Evolutionary conservation across 192 early-diverging fungal genomes (phyloP), one percentile per base, ranked within the genome.

Genomic region (Helicostylum pulchrum): DNA sequence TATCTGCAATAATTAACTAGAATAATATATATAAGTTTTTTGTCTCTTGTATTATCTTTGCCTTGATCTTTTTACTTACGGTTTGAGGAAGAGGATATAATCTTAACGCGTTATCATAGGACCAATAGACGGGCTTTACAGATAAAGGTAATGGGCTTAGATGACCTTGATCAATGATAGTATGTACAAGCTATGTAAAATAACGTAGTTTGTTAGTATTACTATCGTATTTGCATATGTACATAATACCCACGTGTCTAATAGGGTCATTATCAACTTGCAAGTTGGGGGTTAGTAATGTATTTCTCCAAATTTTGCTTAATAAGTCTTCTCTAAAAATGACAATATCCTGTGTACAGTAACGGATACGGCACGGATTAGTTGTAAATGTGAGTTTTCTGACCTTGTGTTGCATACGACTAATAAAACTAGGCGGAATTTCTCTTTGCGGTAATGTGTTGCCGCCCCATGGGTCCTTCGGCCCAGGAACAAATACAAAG

Each of bases 401-500:
- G 6, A 93, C 65, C 0, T 88, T 85, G 3, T 72, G 68, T 4
- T 75, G 62, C 32, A 95, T 53, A 15, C 85, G 76, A 14, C 74
- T 69, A 0, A 89, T 89, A 60, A 92, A 90, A 55, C 78, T 81
- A 39, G 85, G 79, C 11, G 93, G 88, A 19, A 96, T 88, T 14
- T 84, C 77, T 8, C 87, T 84, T 48, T 87, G 81, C 0, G 95
- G 94, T 47, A 94, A 63, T 0, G 86, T 83, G 31, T 87, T 84
- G 2, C 78, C 78, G 1, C 76, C 80, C 87, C 88, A 91, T 10
- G 93, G 94, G 61, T 98, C 95, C 66, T 87, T 84, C 14, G 83
- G 77, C 3, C 95, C 95, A 11, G 95, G 95, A 0, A 98, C 87
- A 78, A 98, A 91, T 5, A 98, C 80, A 75, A 96, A 95, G 11